A percentile compares a stretch with the other conserved stretches of the same genome.
phyloP scores from a whole-genome alignment of 495 filamentous ascomycete species.

The Aspergillus saccharolyticus region DNA sequence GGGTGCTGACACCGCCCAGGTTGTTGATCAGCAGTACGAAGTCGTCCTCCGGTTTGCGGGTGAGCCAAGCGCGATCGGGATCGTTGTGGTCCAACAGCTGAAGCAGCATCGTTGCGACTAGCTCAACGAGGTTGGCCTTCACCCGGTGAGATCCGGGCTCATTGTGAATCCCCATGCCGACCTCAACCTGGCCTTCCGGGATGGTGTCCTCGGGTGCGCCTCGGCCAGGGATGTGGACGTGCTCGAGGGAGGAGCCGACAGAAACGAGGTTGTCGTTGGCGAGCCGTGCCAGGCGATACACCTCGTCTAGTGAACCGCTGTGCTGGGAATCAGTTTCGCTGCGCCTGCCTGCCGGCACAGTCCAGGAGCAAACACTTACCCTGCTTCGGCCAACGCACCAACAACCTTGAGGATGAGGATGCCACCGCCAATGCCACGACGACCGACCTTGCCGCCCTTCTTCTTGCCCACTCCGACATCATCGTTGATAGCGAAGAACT shows the following conservation, averaged over 20 bases:
- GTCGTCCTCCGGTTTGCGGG: slow-evolving; percentile 54
- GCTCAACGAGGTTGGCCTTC: slow-evolving; percentile 59
- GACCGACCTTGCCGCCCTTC: slow-evolving; percentile 83
- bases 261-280: slow-evolving; percentile 74
- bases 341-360: background rate
- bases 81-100: slow-evolving; percentile 78
- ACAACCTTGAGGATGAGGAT: slow-evolving; percentile 85
- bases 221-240: slow-evolving; percentile 90
- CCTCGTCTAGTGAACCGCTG: slow-evolving; percentile 56
- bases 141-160: slow-evolving; percentile 76
- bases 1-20: slow-evolving; percentile 80
- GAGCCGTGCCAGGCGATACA: slow-evolving; percentile 64
- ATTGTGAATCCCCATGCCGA: slow-evolving; percentile 99
- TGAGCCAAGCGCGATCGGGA: slow-evolving; percentile 74
- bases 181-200: slow-evolving; percentile 70
- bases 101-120: slow-evolving; percentile 73
- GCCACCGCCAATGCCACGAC: slow-evolving; percentile 87
- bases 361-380: slow-evolving; percentile 37
- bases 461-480: slow-evolving; percentile 86
- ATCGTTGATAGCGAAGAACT: slow-evolving; percentile 94
- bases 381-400: slow-evolving; percentile 76
- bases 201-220: slow-evolving; percentile 51
- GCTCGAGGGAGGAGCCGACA: slow-evolving; percentile 78
- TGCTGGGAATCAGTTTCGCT: slow-evolving; percentile 6
- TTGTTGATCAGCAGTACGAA: slow-evolving; percentile 87